Evolutionary conservation across 2,329 filamentous ascomycete species (phyloP).

Genomic region (Ceratocystis papillata): DNA sequence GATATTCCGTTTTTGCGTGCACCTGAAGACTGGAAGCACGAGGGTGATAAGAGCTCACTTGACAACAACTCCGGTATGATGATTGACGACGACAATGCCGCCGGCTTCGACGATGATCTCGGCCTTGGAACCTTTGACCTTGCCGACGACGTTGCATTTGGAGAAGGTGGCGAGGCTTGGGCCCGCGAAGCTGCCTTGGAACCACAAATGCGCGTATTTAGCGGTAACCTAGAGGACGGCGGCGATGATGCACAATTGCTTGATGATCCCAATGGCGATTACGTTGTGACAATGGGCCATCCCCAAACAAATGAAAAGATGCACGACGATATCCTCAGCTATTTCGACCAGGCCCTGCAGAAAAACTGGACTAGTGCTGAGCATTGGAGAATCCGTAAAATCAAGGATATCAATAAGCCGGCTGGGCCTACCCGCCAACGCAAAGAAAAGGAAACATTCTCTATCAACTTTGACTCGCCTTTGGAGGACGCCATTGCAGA

Average conservation of each 20-base stretch:
- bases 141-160: slow-evolving; percentile 73
- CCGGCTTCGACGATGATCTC: slow-evolving; percentile 62
- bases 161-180: slow-evolving; percentile 93
- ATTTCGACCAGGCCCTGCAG: slow-evolving; percentile 90
- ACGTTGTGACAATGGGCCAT: slow-evolving; percentile 67
- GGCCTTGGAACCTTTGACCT: slow-evolving; percentile 61
- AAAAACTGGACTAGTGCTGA: slow-evolving; percentile 99
- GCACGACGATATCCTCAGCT: slow-evolving; percentile 92
- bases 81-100: slow-evolving; percentile 73
- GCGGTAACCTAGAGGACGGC: slow-evolving; percentile 47
- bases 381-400: slow-evolving; percentile 92
- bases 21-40: slow-evolving; percentile 67
- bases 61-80: slow-evolving; percentile 69
- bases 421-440: slow-evolving; percentile 51
- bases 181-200: slow-evolving; percentile 78
- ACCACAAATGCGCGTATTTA: slow-evolving; percentile 73
- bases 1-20: slow-evolving; percentile 89
- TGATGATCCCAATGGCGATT: slow-evolving; percentile 52
- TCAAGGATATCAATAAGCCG: slow-evolving; percentile 66
- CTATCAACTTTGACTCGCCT: slow-evolving; percentile 77
- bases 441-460: slow-evolving; percentile 94
- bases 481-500: slow-evolving; percentile 62
- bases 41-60: slow-evolving; percentile 42
- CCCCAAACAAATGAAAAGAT: slow-evolving; percentile 45
- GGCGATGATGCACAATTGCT: slow-evolving; percentile 40